Percentiles rank a stretch among this genome's conserved stretches.
Evolutionary conservation across 202 grass and related monocot species (phyloP).

Genomic region (Hordeum pubiflorum): DNA sequence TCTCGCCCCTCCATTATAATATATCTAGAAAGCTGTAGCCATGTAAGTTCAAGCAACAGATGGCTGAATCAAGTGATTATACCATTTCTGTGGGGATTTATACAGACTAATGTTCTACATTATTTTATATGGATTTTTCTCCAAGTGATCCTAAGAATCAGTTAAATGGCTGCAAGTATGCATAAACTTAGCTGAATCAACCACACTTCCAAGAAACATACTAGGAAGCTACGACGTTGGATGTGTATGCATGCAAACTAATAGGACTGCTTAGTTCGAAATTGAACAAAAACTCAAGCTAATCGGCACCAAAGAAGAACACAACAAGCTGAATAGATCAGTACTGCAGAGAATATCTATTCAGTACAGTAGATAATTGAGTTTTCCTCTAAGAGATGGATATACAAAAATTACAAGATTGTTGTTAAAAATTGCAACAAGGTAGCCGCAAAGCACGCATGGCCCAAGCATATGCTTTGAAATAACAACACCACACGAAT

Average conservation of each 20-base stretch:
- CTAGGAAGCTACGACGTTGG: neutral
- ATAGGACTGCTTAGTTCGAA: neutral
- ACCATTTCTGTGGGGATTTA: neutral
- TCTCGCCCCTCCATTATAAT: constrained; percentile 55
- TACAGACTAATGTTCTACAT: neutral
- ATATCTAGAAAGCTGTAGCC: constrained; percentile 76
- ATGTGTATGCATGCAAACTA: neutral
- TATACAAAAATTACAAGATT: neutral
- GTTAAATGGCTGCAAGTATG: neutral
- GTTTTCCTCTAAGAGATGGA: neutral
- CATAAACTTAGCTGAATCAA: neutral
- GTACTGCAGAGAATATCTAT: neutral
- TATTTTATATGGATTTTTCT: neutral
- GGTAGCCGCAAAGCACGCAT: neutral
- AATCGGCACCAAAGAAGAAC: neutral
- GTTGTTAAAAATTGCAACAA: neutral
- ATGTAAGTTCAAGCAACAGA: constrained; percentile 26
- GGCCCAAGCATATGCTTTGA: neutral
- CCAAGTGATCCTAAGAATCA: neutral
- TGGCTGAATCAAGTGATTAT: neutral
- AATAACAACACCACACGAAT: neutral
- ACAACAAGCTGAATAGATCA: neutral
- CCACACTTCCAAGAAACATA: neutral
- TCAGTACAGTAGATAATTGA: neutral
- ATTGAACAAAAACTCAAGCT: neutral